Base-by-base conservation (phyloP, 2,329 filamentous ascomycete species). In the Escovopsis sp. region DNA sequence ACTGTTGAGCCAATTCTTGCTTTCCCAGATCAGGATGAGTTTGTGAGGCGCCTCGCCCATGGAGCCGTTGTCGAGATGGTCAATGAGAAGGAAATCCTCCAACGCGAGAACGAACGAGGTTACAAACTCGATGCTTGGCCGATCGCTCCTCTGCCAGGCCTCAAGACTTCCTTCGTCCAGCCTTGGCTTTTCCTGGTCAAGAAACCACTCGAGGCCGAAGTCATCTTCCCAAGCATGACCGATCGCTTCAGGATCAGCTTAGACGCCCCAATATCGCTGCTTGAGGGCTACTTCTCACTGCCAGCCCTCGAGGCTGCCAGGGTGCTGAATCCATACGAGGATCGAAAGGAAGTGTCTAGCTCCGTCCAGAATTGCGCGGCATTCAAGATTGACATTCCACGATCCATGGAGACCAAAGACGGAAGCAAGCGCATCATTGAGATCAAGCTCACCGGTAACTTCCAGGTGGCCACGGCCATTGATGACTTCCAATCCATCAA, bases 381-480 rank as follows among this genome's bases (percentile, higher is more conserved):
- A 0, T 60, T 62, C 45, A 57, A 59, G 26, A 53, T 62, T 1
- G 57, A 62, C 2, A 55, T 61, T 0, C 54, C 54, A 3, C 51
- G 59, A 2, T 55, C 58, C 0, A 57, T 53, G 50, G 47, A 54
- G 19, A 50, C 48, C 1, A 43, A 51, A 0, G 47, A 55, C 1
- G 58, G 57, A 0, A 40, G 42, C 0, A 46, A 54, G 3, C 28
- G 28, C 8, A 11, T 32, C 8, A 11, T 54, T 2, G 51, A 59
- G 9, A 18, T 59, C 55, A 40, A 83, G 66, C 57, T 82, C 67
- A 62, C 82, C 77, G 43, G 73, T 60, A 67, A 77, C 69, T 61
- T 82, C 75, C 65, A 79, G 70, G 56, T 78, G 70, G 55, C 73
- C 69, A 12, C 72, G 67, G 0, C 45, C 4, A 48, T 57, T 0